Base-by-base conservation (phyloP, 441 rosid species). In the Metrosideros polymorpha region DNA sequence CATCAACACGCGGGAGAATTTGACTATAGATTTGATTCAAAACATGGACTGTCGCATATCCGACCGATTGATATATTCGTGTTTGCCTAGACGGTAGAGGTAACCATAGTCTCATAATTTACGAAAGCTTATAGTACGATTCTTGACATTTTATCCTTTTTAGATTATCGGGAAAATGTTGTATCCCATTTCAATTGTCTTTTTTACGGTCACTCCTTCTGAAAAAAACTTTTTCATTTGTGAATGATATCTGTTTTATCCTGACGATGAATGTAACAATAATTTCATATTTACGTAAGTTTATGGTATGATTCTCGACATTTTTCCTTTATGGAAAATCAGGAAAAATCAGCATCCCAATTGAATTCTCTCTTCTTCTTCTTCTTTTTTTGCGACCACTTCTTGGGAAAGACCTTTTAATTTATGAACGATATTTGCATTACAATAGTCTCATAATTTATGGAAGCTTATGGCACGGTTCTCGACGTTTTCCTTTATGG, bases 51-150 rank as follows among this genome's bases (percentile, higher is more conserved):
- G n/a, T n/a, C n/a, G n/a, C 4, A 9, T 2, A 2, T 9, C 0
- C 27, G 15, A 0, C 2, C 0, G 3, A 9, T 6, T 19, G 5
- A 1, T 10, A 4, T 9, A 19, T 15, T 7, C 1, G 2, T 24
- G 25, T 66, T 55, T 22, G 9, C 9, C 14, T 0, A 6, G 17
- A 39, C 25, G 4, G 8, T 3, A 2, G 3, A 18, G 22, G 7
- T 18, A 52, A 52, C 24, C 2, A 3, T 6, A 52, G 8, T 18
- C 54, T 18, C 54, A 17, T 50, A 14, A 14, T 50, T 50, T 6
- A 6, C 17, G 17, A 17, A 17, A 50, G 18, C 52, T 50, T 39
- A 71, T 0, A 0, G 3, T 22, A 39, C 1, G 7, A 6, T 71
- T 71, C 79, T 71, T 2, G 5, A 19, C 3, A 1, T 12, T 66